phyloP scores from a whole-genome alignment of 441 rosid species.

The Theobroma grandiflorum region DNA sequence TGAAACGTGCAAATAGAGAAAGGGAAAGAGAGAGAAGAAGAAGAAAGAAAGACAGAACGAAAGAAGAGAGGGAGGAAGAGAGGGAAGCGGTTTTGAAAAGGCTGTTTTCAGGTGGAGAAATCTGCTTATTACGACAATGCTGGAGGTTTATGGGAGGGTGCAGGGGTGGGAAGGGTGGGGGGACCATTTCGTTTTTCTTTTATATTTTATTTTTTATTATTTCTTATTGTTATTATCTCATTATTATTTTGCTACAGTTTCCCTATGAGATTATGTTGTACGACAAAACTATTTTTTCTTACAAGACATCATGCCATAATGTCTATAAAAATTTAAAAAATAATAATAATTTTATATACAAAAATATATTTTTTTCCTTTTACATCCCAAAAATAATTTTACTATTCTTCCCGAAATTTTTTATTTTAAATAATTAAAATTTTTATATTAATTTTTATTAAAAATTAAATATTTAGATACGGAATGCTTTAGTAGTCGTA shows the following conservation, averaged over 20 bases:
- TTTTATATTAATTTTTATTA: too few species aligned
- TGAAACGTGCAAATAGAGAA: slow-evolving; percentile 28
- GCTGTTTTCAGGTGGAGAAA: slow-evolving; percentile 39
- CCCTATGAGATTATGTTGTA: not conserved
- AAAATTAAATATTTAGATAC: too few species aligned
- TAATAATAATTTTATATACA: too few species aligned
- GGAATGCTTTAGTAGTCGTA: too few species aligned
- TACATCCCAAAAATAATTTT: not conserved
- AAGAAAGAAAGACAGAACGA: not conserved
- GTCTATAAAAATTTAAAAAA: too few species aligned
- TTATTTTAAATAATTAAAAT: too few species aligned
- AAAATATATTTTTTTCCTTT: too few species aligned
- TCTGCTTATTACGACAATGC: slow-evolving; percentile 24
- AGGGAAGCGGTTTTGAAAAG: slow-evolving; percentile 26
- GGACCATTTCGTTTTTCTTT: slow-evolving; percentile 22
- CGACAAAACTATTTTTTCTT: not conserved
- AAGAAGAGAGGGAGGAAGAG: not conserved
- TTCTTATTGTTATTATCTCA: not conserved
- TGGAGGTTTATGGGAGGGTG: slow-evolving; percentile 9
- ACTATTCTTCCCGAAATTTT: too few species aligned
- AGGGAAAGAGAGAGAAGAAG: not conserved
- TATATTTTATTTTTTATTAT: not conserved
- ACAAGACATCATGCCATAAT: not conserved
- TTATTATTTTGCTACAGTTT: not conserved
- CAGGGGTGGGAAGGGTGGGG: not conserved